Evolutionary conservation across 805 yeast genomes (phyloP).

Genomic region (fission yeast (Schizosaccharomyces pombe)): DNA sequence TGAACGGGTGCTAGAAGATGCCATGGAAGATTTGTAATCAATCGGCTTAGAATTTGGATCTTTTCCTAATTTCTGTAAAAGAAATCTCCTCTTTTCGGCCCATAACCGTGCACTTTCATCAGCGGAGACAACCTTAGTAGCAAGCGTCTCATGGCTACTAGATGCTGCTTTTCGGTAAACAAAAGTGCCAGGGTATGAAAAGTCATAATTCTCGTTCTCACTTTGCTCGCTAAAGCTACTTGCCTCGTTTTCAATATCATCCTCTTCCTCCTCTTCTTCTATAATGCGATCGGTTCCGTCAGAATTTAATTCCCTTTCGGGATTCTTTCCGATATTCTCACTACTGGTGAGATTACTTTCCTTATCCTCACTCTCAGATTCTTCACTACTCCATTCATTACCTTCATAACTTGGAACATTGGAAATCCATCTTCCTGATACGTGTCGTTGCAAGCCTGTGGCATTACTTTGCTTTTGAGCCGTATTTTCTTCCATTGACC

Average conservation of each 20-base stretch:
- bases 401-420: constrained; percentile 1
- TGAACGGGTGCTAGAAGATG: not conserved
- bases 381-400: constrained; percentile 1
- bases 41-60: not conserved
- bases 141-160: not conserved
- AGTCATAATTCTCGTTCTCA: not conserved
- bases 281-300: not conserved
- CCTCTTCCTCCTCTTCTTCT: not conserved
- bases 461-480: not conserved
- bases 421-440: not conserved
- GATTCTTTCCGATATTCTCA: not conserved
- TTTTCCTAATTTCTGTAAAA: not conserved
- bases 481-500: not conserved
- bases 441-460: not conserved
- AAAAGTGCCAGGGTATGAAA: not conserved
- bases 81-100: not conserved
- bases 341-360: not conserved
- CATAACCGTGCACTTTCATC: not conserved
- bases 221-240: not conserved
- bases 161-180: not conserved
- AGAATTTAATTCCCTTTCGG: not conserved
- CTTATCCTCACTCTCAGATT: not conserved
- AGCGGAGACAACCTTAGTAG: not conserved
- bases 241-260: not conserved
- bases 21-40: not conserved